phyloP scores from a whole-genome alignment of 345 rosid species.

The Populus davidiana region DNA sequence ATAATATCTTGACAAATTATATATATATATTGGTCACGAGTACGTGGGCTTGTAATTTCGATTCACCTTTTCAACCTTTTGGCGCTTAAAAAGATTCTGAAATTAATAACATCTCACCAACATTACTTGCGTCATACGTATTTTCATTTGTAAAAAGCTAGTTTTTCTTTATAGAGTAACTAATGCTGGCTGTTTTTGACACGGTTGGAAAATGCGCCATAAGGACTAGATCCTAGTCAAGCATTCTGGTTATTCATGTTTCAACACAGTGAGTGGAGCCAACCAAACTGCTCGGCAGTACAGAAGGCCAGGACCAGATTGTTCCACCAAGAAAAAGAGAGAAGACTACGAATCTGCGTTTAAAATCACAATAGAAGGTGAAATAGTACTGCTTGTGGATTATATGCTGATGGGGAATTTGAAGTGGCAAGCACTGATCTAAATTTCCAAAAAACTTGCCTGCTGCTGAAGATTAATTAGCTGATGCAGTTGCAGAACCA shows the following conservation, averaged over 20 bases:
- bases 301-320: not conserved
- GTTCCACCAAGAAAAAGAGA: constrained; percentile 3
- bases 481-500: not conserved
- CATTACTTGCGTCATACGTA: not conserved
- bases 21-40: not conserved
- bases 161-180: not conserved
- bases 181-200: not conserved
- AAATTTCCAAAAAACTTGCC: not conserved
- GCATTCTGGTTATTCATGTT: not conserved
- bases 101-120: not conserved
- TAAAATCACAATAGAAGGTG: not conserved
- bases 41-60: not conserved
- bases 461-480: not conserved
- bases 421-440: not conserved
- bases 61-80: constrained; percentile 12
- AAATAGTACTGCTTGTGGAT: not conserved
- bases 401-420: not conserved
- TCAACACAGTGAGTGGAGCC: not conserved
- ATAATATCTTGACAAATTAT: constrained; percentile 11
- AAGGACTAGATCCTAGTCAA: not conserved
- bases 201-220: not conserved
- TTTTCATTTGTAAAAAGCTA: not conserved
- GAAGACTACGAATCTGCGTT: not conserved
- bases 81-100: constrained; percentile 3
- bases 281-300: not conserved